Evolutionary conservation across 164 flowering plant genomes (phyloP).

Genomic region (Nymphaea thermarum): DNA sequence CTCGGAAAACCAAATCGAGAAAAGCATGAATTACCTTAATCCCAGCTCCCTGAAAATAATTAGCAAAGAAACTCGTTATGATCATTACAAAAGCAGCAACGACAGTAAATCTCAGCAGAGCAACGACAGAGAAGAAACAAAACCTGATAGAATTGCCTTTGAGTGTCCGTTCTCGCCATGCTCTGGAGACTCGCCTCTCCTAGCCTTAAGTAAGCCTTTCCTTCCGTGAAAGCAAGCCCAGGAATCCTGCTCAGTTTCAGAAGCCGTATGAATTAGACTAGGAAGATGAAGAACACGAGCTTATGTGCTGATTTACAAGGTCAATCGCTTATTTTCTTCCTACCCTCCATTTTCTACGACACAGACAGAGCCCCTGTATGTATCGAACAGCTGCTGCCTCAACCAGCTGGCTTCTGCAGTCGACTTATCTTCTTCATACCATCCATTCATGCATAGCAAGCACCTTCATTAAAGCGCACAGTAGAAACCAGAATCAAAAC

Average conservation of each 20-base stretch:
- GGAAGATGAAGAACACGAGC: neutral
- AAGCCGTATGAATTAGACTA: neutral
- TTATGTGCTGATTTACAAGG: neutral
- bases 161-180: constrained; percentile 26
- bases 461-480: constrained; percentile 10
- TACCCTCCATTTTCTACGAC: constrained; percentile 13
- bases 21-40: constrained; percentile 43
- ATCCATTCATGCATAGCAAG: constrained; percentile 32
- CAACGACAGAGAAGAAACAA: too few relatives aligned
- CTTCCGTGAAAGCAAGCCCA: constrained; percentile 50
- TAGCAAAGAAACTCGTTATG: neutral
- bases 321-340: neutral
- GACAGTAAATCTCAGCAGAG: too few relatives aligned
- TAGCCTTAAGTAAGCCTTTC: constrained; percentile 37
- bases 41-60: constrained; percentile 49
- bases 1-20: too few relatives aligned
- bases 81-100: neutral
- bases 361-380: constrained; percentile 20
- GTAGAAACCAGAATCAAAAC: neutral
- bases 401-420: constrained; percentile 20
- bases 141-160: constrained; percentile 70
- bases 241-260: constrained; percentile 36
- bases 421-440: constrained; percentile 20
- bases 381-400: constrained; percentile 26
- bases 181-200: constrained; percentile 26